phyloP scores from a whole-genome alignment of 2,329 filamentous ascomycete species.

The Trichoderma citrinoviride region DNA sequence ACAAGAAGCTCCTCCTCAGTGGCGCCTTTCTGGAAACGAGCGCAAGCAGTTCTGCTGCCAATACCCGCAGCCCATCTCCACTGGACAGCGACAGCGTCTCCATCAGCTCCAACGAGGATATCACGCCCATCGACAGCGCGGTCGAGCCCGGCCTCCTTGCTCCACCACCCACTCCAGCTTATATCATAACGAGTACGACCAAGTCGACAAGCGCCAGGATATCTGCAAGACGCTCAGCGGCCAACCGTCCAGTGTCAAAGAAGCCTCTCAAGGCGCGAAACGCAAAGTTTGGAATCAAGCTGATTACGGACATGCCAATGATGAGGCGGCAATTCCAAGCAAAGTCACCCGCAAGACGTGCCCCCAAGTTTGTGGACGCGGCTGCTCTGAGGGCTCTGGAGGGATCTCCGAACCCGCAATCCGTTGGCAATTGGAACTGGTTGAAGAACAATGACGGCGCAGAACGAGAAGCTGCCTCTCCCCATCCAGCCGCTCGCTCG shows the following conservation, averaged over 20 bases:
- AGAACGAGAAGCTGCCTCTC: conserved; percentile 30
- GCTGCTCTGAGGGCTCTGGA: conserved; percentile 59
- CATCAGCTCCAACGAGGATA: conserved; percentile 1
- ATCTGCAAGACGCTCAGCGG: conserved; percentile 38
- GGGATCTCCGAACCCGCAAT: conserved; percentile 52
- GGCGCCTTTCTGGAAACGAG: neutral
- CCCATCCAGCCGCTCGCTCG: conserved; percentile 31
- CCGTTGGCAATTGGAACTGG: conserved; percentile 59
- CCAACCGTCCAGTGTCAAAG: conserved; percentile 55
- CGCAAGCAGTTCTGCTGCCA: conserved; percentile 8
- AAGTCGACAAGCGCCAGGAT: conserved; percentile 26
- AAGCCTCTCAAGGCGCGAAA: conserved; percentile 60
- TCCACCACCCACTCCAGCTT: conserved; percentile 24
- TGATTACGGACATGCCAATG: conserved; percentile 67
- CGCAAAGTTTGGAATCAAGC: conserved; percentile 60
- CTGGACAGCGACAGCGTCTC: conserved; percentile 26
- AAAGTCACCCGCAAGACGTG: conserved; percentile 33
- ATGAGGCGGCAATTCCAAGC: conserved; percentile 44
- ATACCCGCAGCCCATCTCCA: conserved; percentile 11
- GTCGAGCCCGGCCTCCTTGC: conserved; percentile 6
- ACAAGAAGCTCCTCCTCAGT: neutral
- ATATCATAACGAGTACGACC: conserved; percentile 23
- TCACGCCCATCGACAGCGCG: conserved; percentile 9
- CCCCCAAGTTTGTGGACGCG: conserved; percentile 55
- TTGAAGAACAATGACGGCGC: conserved; percentile 44